phyloP scores from a whole-genome alignment of 192 early-diverging fungal species.

The Entomortierella beljakovae region DNA sequence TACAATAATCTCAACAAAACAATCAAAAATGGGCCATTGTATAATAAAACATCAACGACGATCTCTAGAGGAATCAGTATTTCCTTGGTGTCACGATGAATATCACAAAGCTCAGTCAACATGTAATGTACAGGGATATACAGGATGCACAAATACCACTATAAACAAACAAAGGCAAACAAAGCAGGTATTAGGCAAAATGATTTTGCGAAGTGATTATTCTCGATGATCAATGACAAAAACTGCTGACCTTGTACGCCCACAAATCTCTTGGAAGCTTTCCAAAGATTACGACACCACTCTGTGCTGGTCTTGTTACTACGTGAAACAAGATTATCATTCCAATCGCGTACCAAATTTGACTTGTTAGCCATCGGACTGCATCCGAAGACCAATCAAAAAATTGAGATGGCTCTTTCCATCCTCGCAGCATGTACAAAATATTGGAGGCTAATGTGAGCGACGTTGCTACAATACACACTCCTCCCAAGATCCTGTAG shows the following conservation, averaged over 20 bases:
- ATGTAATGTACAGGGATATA: constrained; percentile 49
- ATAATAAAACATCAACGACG: constrained; percentile 35
- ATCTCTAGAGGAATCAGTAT: constrained; percentile 49
- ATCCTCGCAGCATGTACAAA: constrained; percentile 49
- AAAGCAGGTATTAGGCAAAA: neutral
- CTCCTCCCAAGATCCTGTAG: constrained; percentile 40
- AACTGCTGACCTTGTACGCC: constrained; percentile 38
- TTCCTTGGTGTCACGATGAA: constrained; percentile 40
- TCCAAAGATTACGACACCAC: constrained; percentile 51
- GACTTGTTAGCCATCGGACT: constrained; percentile 47
- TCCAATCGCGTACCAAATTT: constrained; percentile 50
- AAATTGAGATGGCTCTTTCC: constrained; percentile 31
- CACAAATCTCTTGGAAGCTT: constrained; percentile 44
- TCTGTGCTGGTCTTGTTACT: constrained; percentile 50
- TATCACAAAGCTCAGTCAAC: constrained; percentile 36
- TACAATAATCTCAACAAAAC: constrained; percentile 31
- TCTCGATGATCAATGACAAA: too few relatives aligned
- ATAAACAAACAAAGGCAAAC: neutral
- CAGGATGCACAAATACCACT: constrained; percentile 46
- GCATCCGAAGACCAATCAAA: constrained; percentile 17
- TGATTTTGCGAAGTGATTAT: too few relatives aligned
- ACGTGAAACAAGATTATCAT: constrained; percentile 53
- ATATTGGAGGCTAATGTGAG: constrained; percentile 38
- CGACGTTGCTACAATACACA: constrained; percentile 18
- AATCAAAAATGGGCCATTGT: constrained; percentile 44